Conservation (phyloP, 2,329 filamentous ascomycete genomes). For the Blastomyces parvus region DNA sequence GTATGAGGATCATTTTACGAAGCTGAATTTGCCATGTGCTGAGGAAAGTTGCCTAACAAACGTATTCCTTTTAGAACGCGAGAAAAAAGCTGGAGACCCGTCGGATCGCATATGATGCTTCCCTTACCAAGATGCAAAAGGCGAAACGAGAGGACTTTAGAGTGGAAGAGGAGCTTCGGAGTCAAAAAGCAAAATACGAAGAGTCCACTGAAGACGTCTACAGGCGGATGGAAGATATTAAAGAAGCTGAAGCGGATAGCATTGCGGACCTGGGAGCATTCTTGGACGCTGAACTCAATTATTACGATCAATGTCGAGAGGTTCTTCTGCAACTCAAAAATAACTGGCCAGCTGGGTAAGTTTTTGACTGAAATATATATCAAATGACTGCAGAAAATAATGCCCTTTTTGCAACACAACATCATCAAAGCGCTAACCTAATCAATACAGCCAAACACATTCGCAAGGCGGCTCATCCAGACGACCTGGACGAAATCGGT, state of each 20-base stretch:
- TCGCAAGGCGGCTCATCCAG: slow-evolving; percentile 26
- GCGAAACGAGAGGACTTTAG: slow-evolving; percentile 88
- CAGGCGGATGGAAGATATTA: slow-evolving; percentile 91
- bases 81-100: slow-evolving; percentile 91
- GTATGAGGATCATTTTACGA: slow-evolving; percentile 40
- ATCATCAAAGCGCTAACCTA: not conserved
- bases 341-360: slow-evolving; percentile 58
- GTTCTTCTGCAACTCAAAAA: slow-evolving; percentile 62
- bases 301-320: slow-evolving; percentile 83
- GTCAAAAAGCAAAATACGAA: slow-evolving; percentile 91
- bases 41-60: slow-evolving; percentile 15
- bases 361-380: slow-evolving; percentile 6
- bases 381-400: not conserved
- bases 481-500: slow-evolving; percentile 46
- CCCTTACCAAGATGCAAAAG: slow-evolving; percentile 82
- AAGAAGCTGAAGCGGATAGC: slow-evolving; percentile 78
- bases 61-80: slow-evolving; percentile 48
- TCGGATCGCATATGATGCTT: slow-evolving; percentile 82
- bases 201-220: slow-evolving; percentile 88
- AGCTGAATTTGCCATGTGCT: not conserved
- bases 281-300: slow-evolving; percentile 79
- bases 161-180: slow-evolving; percentile 82
- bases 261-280: slow-evolving; percentile 70
- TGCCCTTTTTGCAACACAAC: not conserved
- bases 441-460: slow-evolving; percentile 21